These are phyloP conservation scores for Aspergillus caelatus DNA, from an alignment of 2,329 filamentous ascomycete species.

Conservation along the genomic window DNA sequence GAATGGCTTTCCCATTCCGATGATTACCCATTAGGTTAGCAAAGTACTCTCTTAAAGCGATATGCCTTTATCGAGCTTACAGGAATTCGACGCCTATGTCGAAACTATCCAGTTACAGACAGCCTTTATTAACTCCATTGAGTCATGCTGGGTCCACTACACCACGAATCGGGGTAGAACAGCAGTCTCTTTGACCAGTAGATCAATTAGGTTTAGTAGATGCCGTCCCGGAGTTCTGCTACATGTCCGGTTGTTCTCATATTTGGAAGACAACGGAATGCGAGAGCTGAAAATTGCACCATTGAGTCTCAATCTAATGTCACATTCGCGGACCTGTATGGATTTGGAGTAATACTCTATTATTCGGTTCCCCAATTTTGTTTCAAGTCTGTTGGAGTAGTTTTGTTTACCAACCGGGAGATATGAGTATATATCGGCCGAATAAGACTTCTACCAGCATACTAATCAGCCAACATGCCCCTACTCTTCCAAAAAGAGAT, in stretches of 20 bases:
- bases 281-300: background rate
- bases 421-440: background rate
- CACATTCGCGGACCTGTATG: background rate
- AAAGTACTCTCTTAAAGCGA: background rate
- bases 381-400: background rate
- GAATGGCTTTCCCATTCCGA: background rate
- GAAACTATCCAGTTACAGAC: background rate
- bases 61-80: background rate
- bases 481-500: background rate
- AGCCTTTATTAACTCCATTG: background rate
- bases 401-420: too few relatives aligned
- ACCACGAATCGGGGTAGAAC: background rate
- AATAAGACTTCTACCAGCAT: background rate
- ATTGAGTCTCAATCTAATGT: background rate
- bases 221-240: constrained; percentile 2
- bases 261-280: background rate
- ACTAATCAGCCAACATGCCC: background rate
- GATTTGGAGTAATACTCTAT: background rate
- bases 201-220: constrained; percentile 6
- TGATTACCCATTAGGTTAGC: background rate
- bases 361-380: background rate
- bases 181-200: background rate
- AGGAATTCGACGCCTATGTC: background rate
- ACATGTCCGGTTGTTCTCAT: background rate
- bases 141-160: constrained; percentile 3